phyloP scores from a whole-genome alignment of 306 rosid species.

The Styphnolobium japonicum region DNA sequence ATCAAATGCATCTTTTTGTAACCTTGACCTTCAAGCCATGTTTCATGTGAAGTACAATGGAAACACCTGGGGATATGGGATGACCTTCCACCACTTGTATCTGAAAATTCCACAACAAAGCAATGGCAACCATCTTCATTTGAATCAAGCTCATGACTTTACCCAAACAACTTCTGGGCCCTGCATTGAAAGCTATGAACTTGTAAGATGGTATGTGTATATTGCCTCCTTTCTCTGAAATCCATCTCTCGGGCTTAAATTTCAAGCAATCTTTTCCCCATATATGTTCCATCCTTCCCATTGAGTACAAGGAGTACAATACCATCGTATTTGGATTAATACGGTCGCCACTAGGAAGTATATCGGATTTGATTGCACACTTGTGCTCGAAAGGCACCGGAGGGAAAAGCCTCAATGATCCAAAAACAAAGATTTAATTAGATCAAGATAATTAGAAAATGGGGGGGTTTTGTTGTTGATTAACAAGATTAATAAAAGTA shows the following conservation, averaged over 20 bases:
- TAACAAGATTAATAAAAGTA: no score
- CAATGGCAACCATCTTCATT: conserved; percentile 11
- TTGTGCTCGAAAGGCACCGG: not conserved
- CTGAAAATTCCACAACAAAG: not conserved
- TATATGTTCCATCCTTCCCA: conserved; percentile 10
- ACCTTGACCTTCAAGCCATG: not conserved
- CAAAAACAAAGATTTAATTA: no score
- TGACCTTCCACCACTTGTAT: not conserved
- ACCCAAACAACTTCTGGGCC: not conserved
- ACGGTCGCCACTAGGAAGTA: not conserved
- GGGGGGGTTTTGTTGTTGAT: no score
- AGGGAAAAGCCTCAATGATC: no score
- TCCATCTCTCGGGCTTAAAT: not conserved
- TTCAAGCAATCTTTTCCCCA: conserved; percentile 15
- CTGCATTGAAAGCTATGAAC: not conserved
- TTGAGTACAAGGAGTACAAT: not conserved
- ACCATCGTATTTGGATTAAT: not conserved
- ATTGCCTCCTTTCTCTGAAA: not conserved
- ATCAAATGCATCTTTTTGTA: not conserved
- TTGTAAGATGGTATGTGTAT: not conserved
- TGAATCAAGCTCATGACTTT: not conserved
- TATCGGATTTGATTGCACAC: conserved; percentile 5
- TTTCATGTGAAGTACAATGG: not conserved
- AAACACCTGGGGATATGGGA: not conserved
- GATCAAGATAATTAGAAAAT: no score